A percentile compares a stretch with the other conserved stretches of the same genome.
Evolutionary conservation across 768 basidiomycete genomes (phyloP).

Genomic region (Gymnopilus dilepis): DNA sequence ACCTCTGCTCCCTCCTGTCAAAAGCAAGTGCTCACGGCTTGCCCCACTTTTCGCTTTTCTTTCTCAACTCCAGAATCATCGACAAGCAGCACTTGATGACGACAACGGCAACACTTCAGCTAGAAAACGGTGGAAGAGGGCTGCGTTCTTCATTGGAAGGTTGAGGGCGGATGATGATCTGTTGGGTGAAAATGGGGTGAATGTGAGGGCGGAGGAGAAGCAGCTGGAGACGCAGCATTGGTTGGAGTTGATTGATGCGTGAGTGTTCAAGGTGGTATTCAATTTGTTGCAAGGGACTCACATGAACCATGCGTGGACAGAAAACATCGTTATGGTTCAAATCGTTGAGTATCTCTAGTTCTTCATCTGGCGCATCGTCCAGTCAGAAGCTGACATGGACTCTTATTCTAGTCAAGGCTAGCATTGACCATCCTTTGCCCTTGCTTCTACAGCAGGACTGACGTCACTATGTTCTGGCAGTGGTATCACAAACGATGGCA

Average conservation of each 20-base stretch:
- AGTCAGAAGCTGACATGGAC: background rate
- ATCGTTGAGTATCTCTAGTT: slow-evolving; percentile 45
- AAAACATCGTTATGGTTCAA: slow-evolving; percentile 69
- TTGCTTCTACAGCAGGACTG: background rate
- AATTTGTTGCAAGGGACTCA: no score
- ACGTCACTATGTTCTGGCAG: slow-evolving; percentile 30
- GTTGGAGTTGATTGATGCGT: slow-evolving; percentile 68
- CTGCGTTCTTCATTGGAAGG: slow-evolving; percentile 43
- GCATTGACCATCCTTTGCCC: background rate
- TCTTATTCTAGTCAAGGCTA: slow-evolving; percentile 46
- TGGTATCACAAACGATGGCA: slow-evolving; percentile 67
- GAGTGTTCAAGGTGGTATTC: slow-evolving; percentile 18
- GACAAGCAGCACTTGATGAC: slow-evolving; percentile 49
- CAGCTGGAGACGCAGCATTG: slow-evolving; percentile 65
- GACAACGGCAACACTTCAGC: slow-evolving; percentile 53
- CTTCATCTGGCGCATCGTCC: background rate
- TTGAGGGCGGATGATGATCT: slow-evolving; percentile 51
- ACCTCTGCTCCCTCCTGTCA: background rate
- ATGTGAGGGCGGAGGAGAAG: slow-evolving; percentile 45
- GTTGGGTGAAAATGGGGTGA: slow-evolving; percentile 35
- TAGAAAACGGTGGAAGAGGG: slow-evolving; percentile 52
- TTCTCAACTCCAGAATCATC: slow-evolving; percentile 43
- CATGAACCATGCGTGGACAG: no score
- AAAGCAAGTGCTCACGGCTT: background rate
- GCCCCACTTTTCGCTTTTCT: background rate